Percentiles rank a stretch among this genome's conserved stretches.
Evolutionary conservation across 2,329 filamentous ascomycete species (phyloP).

Genomic region (Phialemoniopsis sp.): DNA sequence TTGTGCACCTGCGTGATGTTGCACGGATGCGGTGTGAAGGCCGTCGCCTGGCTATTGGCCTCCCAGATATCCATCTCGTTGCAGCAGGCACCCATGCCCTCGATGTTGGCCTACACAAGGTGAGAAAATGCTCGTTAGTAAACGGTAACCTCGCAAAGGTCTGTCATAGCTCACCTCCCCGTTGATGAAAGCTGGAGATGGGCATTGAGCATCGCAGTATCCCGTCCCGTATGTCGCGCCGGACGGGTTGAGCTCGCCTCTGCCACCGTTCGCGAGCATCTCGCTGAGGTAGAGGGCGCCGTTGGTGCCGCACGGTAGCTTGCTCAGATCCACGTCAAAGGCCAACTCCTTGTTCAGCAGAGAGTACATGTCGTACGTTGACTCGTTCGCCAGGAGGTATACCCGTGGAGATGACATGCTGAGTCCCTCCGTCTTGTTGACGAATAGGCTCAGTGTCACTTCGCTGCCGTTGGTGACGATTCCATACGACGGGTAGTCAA

Average conservation of each 20-base stretch:
- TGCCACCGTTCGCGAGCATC: conserved; percentile 55
- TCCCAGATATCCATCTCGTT: conserved; percentile 62
- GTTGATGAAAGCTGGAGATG: conserved; percentile 28
- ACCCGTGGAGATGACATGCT: conserved; percentile 34
- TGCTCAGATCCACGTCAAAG: conserved; percentile 61
- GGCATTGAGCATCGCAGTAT: conserved; percentile 32
- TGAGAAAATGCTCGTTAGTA: too few relatives aligned
- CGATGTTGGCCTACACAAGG: conserved; percentile 23
- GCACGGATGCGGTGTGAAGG: conserved; percentile 57
- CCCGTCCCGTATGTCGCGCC: conserved; percentile 30
- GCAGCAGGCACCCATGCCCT: conserved; percentile 45
- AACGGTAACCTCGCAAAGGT: too few relatives aligned
- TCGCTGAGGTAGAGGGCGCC: conserved; percentile 58
- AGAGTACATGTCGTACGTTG: conserved; percentile 50
- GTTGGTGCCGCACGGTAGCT: conserved; percentile 58
- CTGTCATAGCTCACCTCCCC: conserved; percentile 23
- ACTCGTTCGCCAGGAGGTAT: conserved; percentile 52
- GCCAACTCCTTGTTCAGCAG: conserved; percentile 58
- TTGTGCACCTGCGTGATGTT: conserved; percentile 36
- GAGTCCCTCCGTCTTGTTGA: conserved; percentile 20
- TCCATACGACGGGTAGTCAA: conserved; percentile 36
- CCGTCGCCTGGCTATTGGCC: conserved; percentile 54
- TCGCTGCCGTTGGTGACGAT: conserved; percentile 19
- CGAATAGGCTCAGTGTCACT: conserved; percentile 32
- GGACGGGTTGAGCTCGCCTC: conserved; percentile 33